These are phyloP conservation scores for Medakamo hakoo DNA, from an alignment of 139 green algal species.

Conservation along the genomic window DNA sequence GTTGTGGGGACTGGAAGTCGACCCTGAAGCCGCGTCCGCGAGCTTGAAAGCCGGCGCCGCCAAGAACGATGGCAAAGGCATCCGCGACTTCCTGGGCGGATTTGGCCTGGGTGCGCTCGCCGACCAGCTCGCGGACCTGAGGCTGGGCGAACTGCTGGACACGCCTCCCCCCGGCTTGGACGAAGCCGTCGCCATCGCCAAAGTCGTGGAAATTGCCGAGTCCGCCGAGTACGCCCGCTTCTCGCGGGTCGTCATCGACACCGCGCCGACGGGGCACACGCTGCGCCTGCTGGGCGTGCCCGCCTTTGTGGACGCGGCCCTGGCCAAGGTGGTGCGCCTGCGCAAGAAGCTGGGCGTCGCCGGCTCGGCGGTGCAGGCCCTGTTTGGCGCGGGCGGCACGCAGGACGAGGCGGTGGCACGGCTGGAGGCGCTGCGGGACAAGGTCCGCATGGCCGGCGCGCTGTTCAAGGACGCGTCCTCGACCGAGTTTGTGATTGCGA, in stretches of 20 bases:
- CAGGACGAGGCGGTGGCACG: slow-evolving; percentile 55
- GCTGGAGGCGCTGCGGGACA: slow-evolving; percentile 37
- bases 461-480: slow-evolving; percentile 72
- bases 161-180: slow-evolving; percentile 90
- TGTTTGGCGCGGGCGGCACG: slow-evolving; percentile 43
- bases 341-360: slow-evolving; percentile 48
- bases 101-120: slow-evolving; percentile 64
- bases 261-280: slow-evolving; percentile 88
- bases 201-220: slow-evolving; percentile 88
- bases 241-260: slow-evolving; percentile 95
- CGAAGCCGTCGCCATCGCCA: slow-evolving; percentile 82
- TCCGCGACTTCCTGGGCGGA: slow-evolving; percentile 61
- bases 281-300: slow-evolving; percentile 74
- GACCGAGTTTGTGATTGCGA: slow-evolving; percentile 98
- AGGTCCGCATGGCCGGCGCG: slow-evolving; percentile 43
- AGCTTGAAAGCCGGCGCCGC: slow-evolving; percentile 24
- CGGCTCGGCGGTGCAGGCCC: slow-evolving; percentile 28
- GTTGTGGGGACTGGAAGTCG: slow-evolving; percentile 88
- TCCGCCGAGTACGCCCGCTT: slow-evolving; percentile 82
- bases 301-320: slow-evolving; percentile 64
- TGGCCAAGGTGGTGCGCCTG: slow-evolving; percentile 59
- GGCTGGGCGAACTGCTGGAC: slow-evolving; percentile 91
- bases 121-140: slow-evolving; percentile 73
- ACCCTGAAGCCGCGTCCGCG: slow-evolving; percentile 54
- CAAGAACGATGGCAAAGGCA: slow-evolving; percentile 14